Base-by-base conservation (phyloP, 2,329 filamentous ascomycete species). In the Colletotrichum lentis region DNA sequence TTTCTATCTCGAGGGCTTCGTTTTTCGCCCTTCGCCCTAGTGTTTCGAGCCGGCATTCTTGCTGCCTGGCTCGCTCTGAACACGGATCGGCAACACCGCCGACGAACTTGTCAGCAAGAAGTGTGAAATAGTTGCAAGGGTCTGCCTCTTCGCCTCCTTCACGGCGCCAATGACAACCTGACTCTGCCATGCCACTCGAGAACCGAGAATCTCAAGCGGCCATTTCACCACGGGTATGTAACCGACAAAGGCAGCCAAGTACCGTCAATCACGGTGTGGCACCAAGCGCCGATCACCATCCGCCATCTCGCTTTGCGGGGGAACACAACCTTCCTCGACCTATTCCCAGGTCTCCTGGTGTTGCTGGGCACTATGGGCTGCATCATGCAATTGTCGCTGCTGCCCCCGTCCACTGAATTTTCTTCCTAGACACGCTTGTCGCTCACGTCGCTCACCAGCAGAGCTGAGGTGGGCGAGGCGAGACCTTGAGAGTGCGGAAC, bases 391-490 rank as follows among this genome's bases (percentile, higher is more conserved):
- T 44, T 41, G n/a, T 41, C 57, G 35, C 35, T 27, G 46, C 46
- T 65, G 49, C 41, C 18, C 18, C 43, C 47, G 44, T 56, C 50
- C 50, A 47, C 31, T 44, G 16, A 59, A 27, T 47, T 61, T 66
- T 24, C 37, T 69, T 69, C 62, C 62, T 55, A 66, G 49, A 66
- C 62, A n/a, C n/a, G n/a, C n/a, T n/a, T n/a, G n/a, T n/a, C 55
- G 66, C 62, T 66, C 54, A n/a, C n/a, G 27, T 37, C 52, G 50
- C 14, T 24, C 37, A n/a, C 55, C 44, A 44, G 22, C 24, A 53
- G 41, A 61, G 66, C 66, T 68, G 62, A 60, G 31, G 43, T 24
- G 27, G 44, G 50, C 62, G 55, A 53, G 43, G 44, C 56, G 37
- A 66, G 66, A 22, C 66, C 16, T 44, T 39, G n/a, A 39, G n/a